These are phyloP conservation scores for Neckera pumila DNA, from an alignment of 225 moss, liverwort and hornwort genomes.

Conservation along the genomic window DNA sequence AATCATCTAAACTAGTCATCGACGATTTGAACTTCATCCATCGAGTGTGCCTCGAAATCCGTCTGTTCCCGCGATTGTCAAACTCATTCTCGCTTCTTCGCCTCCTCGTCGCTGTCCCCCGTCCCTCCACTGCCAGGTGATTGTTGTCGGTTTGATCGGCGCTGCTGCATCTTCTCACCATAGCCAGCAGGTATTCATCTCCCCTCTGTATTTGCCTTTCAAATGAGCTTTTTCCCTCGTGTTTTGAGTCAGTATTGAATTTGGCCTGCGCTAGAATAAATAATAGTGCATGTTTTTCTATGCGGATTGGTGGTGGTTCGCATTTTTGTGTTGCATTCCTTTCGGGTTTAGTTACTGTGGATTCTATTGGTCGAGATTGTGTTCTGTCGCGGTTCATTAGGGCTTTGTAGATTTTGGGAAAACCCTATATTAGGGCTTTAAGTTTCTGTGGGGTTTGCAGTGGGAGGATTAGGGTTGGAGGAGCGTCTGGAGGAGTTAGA, in stretches of 20 bases:
- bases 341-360: background rate
- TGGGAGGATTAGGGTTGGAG: constrained; percentile 3
- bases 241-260: background rate
- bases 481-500: background rate
- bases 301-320: background rate
- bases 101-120: background rate
- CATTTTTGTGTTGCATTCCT: background rate
- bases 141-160: background rate
- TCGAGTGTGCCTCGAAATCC: background rate
- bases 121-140: background rate
- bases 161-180: background rate
- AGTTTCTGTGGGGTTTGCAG: background rate
- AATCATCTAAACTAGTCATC: background rate
- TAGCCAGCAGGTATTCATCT: background rate
- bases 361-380: background rate
- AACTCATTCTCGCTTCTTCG: background rate
- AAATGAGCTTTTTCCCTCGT: background rate
- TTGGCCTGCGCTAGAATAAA: background rate
- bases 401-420: background rate
- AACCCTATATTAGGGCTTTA: background rate
- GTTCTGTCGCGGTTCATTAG: background rate
- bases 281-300: background rate
- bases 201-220: background rate
- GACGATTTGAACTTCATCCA: background rate
- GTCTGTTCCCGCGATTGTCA: background rate